Percentiles rank a stretch among this genome's conserved stretches.
Evolutionary conservation across 768 basidiomycete genomes (phyloP).

Genomic region (Cantharellus anzutake): DNA sequence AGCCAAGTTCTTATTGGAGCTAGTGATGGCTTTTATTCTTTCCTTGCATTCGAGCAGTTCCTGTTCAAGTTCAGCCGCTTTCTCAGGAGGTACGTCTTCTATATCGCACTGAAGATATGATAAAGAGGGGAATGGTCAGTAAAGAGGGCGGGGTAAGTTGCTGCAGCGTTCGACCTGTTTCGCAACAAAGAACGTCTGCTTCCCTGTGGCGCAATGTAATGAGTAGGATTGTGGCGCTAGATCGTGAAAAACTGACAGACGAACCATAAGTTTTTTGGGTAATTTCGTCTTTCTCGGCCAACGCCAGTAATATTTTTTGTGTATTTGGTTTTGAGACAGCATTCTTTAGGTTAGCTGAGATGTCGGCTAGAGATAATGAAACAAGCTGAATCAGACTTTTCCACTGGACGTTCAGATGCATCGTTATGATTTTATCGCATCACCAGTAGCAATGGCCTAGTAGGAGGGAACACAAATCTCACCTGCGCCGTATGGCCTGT

Average conservation of each 20-base stretch:
- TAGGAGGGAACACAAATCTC: not conserved
- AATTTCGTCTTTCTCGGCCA: slow-evolving; percentile 74
- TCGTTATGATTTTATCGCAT: not conserved
- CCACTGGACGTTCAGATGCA: not conserved
- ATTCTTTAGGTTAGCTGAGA: slow-evolving; percentile 79
- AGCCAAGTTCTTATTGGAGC: slow-evolving; percentile 7
- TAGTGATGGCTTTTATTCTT: slow-evolving; percentile 31
- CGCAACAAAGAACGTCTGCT: slow-evolving; percentile 72
- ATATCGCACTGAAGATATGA: slow-evolving; percentile 34
- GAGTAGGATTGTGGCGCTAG: not conserved
- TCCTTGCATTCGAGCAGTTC: slow-evolving; percentile 41
- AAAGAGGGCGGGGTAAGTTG: not conserved
- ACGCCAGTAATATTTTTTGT: slow-evolving; percentile 61
- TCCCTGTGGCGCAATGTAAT: slow-evolving; percentile 28
- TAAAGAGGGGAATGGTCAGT: not conserved
- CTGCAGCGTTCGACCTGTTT: slow-evolving; percentile 24
- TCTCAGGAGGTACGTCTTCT: slow-evolving; percentile 40
- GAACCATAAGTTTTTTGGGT: slow-evolving; percentile 71
- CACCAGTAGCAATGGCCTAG: not conserved
- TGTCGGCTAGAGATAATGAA: slow-evolving; percentile 34
- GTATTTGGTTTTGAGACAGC: slow-evolving; percentile 67
- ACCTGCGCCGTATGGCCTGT: not conserved
- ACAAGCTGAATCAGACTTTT: not conserved
- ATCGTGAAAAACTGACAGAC: slow-evolving; percentile 6
- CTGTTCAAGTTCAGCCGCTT: slow-evolving; percentile 37